A percentile compares a stretch with the other conserved stretches of the same genome.
Conservation (phyloP, 345 rosid species). For the Lepidium africanum region DNA sequence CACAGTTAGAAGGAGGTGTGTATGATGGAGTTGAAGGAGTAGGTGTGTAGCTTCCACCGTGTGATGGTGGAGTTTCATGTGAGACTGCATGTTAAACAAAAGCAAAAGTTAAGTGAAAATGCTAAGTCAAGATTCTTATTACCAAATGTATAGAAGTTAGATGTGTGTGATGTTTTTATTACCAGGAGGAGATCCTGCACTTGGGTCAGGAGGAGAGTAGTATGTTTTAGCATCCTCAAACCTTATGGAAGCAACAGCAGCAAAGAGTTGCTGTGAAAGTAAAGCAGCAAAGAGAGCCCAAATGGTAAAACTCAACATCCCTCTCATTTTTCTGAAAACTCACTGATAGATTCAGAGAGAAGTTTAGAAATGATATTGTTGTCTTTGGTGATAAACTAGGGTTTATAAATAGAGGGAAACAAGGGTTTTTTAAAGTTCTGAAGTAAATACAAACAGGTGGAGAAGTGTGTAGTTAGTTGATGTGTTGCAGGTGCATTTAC, state of each 20-base stretch:
- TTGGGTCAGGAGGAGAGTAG: constrained; percentile 66
- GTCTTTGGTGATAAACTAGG: constrained; percentile 19
- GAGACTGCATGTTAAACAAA: constrained; percentile 37
- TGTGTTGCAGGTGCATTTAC: constrained; percentile 65
- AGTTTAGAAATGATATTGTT: background rate
- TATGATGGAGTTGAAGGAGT: constrained; percentile 23
- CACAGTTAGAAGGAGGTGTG: constrained; percentile 27
- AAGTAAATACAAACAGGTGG: constrained; percentile 68
- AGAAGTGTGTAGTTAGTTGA: constrained; percentile 69
- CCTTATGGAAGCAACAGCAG: constrained; percentile 35
- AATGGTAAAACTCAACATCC: constrained; percentile 21
- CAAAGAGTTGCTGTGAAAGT: constrained; percentile 36
- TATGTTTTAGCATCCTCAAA: constrained; percentile 57
- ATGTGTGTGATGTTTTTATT: background rate
- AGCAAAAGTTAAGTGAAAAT: background rate
- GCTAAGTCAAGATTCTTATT: background rate
- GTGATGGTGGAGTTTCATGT: constrained; percentile 34
- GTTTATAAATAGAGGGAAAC: constrained; percentile 21
- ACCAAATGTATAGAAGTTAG: background rate
- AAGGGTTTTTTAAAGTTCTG: constrained; percentile 2
- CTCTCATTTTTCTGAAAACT: constrained; percentile 24
- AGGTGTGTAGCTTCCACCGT: constrained; percentile 25
- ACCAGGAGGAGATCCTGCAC: constrained; percentile 43
- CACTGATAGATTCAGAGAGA: background rate
- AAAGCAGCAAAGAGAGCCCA: constrained; percentile 40